These are phyloP conservation scores for Anthostomella pinea DNA, from an alignment of 2,329 filamentous ascomycete species.

Conservation along the genomic window DNA sequence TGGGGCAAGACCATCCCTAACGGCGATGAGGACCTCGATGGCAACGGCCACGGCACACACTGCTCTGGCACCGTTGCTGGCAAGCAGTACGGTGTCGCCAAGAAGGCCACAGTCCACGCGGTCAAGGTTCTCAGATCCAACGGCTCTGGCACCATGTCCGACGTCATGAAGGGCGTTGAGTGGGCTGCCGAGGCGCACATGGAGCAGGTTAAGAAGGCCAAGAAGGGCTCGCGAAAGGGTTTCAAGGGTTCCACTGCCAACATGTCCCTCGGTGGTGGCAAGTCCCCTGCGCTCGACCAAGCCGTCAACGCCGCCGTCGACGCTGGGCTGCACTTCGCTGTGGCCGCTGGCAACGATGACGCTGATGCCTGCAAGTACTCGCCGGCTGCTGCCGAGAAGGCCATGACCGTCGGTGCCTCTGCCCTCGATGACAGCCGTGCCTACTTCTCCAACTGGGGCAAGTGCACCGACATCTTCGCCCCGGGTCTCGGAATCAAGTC, in stretches of 20 bases:
- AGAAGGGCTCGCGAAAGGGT: constrained; percentile 86
- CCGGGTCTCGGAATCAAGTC: constrained; percentile 95
- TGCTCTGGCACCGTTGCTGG: constrained; percentile 97
- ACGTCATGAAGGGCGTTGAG: constrained; percentile 98
- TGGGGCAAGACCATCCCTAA: constrained; percentile 96
- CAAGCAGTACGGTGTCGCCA: constrained; percentile 98
- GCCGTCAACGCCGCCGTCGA: constrained; percentile 92
- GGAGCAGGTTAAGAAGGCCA: constrained; percentile 72
- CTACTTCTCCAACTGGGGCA: constrained; percentile 99
- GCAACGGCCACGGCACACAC: constrained; percentile 98
- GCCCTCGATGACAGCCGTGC: constrained; percentile 92
- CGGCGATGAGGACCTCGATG: constrained; percentile 83
- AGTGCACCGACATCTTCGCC: constrained; percentile 99
- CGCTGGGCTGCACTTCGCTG: constrained; percentile 93
- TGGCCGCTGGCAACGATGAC: constrained; percentile 98
- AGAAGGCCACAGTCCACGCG: constrained; percentile 95
- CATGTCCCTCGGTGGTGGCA: constrained; percentile 98
- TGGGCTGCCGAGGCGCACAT: constrained; percentile 81
- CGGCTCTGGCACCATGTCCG: constrained; percentile 96
- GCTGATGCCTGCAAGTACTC: constrained; percentile 99
- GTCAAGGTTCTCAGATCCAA: constrained; percentile 98
- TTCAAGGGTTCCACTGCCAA: constrained; percentile 99
- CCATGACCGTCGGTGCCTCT: constrained; percentile 93
- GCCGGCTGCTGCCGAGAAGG: constrained; percentile 85
- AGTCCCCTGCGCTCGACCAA: constrained; percentile 85